Evolutionary conservation across 2,329 filamentous ascomycete genomes (phyloP), one percentile per base, ranked within the genome.

Genomic region (Parasarocladium wereldwijsianum): DNA sequence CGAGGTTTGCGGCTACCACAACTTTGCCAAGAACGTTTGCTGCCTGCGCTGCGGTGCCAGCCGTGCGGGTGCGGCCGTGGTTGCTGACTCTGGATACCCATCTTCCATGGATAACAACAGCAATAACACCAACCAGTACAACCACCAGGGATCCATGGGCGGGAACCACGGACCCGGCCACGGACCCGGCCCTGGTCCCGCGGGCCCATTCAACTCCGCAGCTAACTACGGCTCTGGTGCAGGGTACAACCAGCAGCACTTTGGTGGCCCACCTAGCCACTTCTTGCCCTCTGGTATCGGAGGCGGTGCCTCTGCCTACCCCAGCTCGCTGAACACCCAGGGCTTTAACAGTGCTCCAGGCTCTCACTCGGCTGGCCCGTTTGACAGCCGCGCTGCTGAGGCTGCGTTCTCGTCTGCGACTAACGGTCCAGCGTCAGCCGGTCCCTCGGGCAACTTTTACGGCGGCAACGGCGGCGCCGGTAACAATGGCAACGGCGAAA

Each of bases 11-110:
- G 84, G 82, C 34, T 98, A 98, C 56, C 90, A 98, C 64, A 98
- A 98, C 62, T 98, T 98, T 51, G 90, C 90, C 37, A 98, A 98
- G 71, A 98, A 98, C 46, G 87, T 96, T 34, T 93, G 84, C 58
- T 98, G 90, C 56, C 72, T 98, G 38, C 82, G 90, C 36, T 98
- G 90, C 50, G 90, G 90, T 52, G 90, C 87, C 31, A 92, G 85
- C 53, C 83, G 90, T 44, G 87, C 87, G 36, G 84, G 82, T 38
- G 90, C 90, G 35, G 86, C 87, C 11, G 82, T 98, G 29, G 84
- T 96, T 34, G 87, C 87, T 17, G 90, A 96, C 53, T 87, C 85
- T 22, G 83, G 82, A 24, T 93, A 90, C 57, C 79, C 83, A 10
- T 86, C 83, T 8, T 77, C 82, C 17, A 93, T 94, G 79, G 85